Evolutionary conservation across 2,329 filamentous ascomycete species (phyloP), one percentile per base, ranked within the genome.

Genomic region (Metarhizium robertsii): DNA sequence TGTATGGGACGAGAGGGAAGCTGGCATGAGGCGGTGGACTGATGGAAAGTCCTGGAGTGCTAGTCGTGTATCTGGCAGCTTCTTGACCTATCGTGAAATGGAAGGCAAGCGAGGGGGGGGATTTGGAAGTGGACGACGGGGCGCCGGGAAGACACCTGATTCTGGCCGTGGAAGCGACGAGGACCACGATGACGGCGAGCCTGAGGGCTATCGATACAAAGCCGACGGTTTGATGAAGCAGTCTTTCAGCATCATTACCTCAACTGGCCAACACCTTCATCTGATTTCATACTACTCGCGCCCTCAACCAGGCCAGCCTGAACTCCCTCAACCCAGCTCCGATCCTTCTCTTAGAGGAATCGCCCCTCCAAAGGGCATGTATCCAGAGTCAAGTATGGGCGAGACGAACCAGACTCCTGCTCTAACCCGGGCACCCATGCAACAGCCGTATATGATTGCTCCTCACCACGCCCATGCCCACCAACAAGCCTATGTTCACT

Each of bases 21-120:
- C 94, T 11, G 94, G 94, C 62, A 99, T 99, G 94, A 83, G 94
- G 66, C 80, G 94, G 71, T 99, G 94, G 94, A 99, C 94, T 0
- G 94, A 99, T 65, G 94, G 94, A 55, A 99, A 99, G 71, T 97
- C 92, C 40, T 99, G 94, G 94, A 97, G 92, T 67, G 94, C 94
- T 38, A 97, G 92, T 73, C 84, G 94, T 59, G 94, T 99, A 0
- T 97, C 92, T 0, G 94, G 94, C 53, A 97, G 94, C 75, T 99
- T 99, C 70, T 73, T 99, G 58, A 97, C 94, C 7, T 99, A 99
- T 68, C 82, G 94, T 43, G 94, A 99, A 69, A 99, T 99, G 94
- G 94, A 99, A 72, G 94, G 94, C 71, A 97, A 97, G 78, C 83
- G 94, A 59, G 92, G 92, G 54, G 90, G 90, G 57, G 82, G 80